Conservation (phyloP, 2,329 filamentous ascomycete species). For the Dothidotthia symphoricarpi region DNA sequence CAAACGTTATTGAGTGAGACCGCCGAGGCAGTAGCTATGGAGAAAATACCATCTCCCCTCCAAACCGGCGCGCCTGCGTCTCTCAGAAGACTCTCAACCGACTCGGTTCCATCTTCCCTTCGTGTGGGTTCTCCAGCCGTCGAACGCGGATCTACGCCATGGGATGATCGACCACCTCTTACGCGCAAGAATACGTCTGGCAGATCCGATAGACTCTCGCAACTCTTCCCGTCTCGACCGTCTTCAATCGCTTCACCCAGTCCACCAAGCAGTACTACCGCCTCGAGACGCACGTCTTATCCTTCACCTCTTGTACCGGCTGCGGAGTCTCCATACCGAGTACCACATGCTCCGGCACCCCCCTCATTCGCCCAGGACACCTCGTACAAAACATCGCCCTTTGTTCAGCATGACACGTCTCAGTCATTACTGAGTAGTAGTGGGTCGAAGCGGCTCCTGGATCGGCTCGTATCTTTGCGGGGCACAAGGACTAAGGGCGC, state of each 20-base stretch:
- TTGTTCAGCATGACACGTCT: conserved; percentile 17
- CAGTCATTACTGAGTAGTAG: conserved; percentile 17
- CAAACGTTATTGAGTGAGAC: no score
- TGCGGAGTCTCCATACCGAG: conserved; percentile 29
- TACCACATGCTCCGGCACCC: conserved; percentile 32
- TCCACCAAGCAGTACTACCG: conserved; percentile 14
- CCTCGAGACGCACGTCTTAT: conserved; percentile 30
- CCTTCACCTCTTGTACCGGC: conserved; percentile 31
- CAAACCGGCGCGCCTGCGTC: conserved; percentile 29
- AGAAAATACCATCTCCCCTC: conserved; percentile 30
- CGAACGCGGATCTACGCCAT: conserved; percentile 11
- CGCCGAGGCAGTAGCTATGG: conserved; percentile 19
- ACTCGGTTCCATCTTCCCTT: conserved; percentile 29
- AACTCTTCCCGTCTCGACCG: conserved; percentile 39
- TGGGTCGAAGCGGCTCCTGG: conserved; percentile 33
- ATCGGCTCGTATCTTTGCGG: conserved; percentile 31
- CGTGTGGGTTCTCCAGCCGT: conserved; percentile 32
- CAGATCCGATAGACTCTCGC: conserved; percentile 35
- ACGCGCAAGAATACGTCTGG: conserved; percentile 31
- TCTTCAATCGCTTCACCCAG: conserved; percentile 27
- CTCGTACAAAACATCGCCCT: conserved; percentile 28
- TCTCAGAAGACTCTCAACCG: conserved; percentile 18
- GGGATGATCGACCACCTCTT: conserved; percentile 24
- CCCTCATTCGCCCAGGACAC: conserved; percentile 33
- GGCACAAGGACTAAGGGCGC: conserved; percentile 15